Conservation (phyloP, 352 stramenopile species). For the Phytophthora megakarya region DNA sequence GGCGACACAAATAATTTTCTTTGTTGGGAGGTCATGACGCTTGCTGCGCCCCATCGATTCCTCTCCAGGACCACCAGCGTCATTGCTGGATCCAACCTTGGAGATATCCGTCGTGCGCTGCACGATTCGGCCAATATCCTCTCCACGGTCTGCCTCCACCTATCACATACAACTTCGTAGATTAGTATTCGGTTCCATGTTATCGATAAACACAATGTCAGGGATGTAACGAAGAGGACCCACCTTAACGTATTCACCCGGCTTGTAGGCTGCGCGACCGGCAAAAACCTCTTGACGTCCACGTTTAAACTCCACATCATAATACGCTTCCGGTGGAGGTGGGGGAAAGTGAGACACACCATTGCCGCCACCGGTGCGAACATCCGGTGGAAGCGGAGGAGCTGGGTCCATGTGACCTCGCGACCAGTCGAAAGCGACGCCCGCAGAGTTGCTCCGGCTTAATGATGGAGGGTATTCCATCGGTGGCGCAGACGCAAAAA, state of each 20-base stretch:
- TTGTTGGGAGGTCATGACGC: conserved; percentile 76
- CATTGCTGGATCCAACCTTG: conserved; percentile 58
- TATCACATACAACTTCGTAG: conserved; percentile 35
- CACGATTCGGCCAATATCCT: conserved; percentile 96
- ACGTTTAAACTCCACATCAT: conserved; percentile 97
- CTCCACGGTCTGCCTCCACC: conserved; percentile 97
- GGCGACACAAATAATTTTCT: conserved; percentile 94
- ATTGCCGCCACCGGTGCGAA: conserved; percentile 31
- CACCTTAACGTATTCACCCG: conserved; percentile 95
- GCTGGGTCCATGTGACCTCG: conserved; percentile 42
- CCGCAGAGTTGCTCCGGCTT: conserved; percentile 64
- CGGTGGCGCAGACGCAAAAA: conserved; percentile 52
- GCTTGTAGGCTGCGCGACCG: conserved; percentile 81
- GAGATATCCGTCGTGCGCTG: conserved; percentile 85
- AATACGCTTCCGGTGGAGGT: conserved; percentile 83
- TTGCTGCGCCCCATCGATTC: conserved; percentile 57
- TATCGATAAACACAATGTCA: no score
- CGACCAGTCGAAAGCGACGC: conserved; percentile 71
- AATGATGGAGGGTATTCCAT: conserved; percentile 61
- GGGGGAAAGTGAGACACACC: conserved; percentile 48
- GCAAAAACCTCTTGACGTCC: conserved; percentile 92
- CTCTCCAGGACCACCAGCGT: conserved; percentile 40
- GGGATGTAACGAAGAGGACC: no score
- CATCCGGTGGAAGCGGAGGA: conserved; percentile 70
- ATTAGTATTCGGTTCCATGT: conserved; percentile 3